Conservation (phyloP, 768 basidiomycete genomes). For the Trametes gibbosa region DNA sequence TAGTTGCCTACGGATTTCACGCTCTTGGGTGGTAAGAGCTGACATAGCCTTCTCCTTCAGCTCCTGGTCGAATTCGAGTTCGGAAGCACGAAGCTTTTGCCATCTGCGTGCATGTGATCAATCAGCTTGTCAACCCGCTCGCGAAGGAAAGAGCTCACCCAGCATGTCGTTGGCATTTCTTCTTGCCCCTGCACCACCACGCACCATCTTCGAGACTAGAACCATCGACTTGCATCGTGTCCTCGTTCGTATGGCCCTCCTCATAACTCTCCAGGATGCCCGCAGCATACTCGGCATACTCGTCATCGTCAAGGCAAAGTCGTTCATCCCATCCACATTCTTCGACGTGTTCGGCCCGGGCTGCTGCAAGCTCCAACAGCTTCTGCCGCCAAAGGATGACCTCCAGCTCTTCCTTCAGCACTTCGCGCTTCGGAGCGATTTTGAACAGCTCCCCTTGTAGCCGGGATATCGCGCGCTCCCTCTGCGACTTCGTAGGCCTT, state of each 20-base stretch:
- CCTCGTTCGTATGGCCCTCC: constrained; percentile 35
- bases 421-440: constrained; percentile 59
- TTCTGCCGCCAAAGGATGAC: constrained; percentile 68
- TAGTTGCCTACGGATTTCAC: constrained; percentile 73
- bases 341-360: constrained; percentile 58
- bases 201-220: constrained; percentile 38
- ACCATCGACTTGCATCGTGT: constrained; percentile 39
- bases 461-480: constrained; percentile 53
- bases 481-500: constrained; percentile 43
- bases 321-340: constrained; percentile 91
- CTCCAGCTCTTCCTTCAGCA: constrained; percentile 67
- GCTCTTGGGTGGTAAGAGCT: constrained; percentile 71
- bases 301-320: constrained; percentile 78
- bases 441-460: constrained; percentile 54
- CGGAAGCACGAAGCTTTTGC: constrained; percentile 73
- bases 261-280: constrained; percentile 73
- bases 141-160: constrained; percentile 47
- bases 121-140: background rate
- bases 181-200: constrained; percentile 81
- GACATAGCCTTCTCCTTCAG: constrained; percentile 64
- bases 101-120: constrained; percentile 45
- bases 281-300: constrained; percentile 67
- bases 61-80: constrained; percentile 74
- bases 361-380: constrained; percentile 63
- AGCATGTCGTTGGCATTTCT: constrained; percentile 74